Evolutionary conservation across 2,329 filamentous ascomycete species (phyloP).

Genomic region (Colletotrichum noveboracense): DNA sequence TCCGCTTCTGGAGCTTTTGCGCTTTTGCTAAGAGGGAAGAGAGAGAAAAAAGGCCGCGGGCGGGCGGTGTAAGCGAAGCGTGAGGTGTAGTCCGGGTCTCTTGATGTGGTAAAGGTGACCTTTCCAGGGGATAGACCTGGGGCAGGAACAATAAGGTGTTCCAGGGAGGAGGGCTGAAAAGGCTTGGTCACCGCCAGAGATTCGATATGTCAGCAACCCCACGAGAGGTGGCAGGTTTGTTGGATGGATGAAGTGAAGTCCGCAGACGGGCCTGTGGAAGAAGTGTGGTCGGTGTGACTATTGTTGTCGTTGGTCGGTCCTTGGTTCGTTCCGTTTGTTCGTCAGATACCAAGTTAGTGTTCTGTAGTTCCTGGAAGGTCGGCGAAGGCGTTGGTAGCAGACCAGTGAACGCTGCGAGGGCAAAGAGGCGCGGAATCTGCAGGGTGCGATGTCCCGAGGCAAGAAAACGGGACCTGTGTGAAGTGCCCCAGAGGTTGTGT

Average conservation of each 20-base stretch:
- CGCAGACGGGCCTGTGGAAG: not conserved
- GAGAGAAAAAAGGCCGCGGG: not conserved
- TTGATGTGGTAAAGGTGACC: not conserved
- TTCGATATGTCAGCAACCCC: constrained; percentile 17
- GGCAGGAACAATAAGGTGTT: constrained; percentile 18
- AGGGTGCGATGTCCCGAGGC: not conserved
- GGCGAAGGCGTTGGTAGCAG: not conserved
- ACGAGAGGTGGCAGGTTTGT: not conserved
- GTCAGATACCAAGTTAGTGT: not conserved
- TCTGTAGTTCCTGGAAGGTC: not conserved
- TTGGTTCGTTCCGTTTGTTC: not conserved
- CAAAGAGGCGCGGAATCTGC: not conserved
- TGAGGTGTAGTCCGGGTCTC: not conserved
- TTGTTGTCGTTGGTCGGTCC: not conserved
- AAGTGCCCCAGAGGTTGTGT: not conserved
- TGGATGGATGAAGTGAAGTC: not conserved
- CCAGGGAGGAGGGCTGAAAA: constrained; percentile 13
- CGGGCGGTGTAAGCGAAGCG: constrained; percentile 16
- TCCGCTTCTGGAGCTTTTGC: not conserved
- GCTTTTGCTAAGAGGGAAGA: not conserved
- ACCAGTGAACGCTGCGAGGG: not conserved
- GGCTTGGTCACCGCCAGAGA: constrained; percentile 12
- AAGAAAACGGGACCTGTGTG: not conserved
- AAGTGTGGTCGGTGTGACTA: constrained; percentile 1
- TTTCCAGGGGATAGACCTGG: not conserved